These are phyloP conservation scores for Corymbia citriodora DNA, from an alignment of 441 rosid species.

Conservation along the genomic window DNA sequence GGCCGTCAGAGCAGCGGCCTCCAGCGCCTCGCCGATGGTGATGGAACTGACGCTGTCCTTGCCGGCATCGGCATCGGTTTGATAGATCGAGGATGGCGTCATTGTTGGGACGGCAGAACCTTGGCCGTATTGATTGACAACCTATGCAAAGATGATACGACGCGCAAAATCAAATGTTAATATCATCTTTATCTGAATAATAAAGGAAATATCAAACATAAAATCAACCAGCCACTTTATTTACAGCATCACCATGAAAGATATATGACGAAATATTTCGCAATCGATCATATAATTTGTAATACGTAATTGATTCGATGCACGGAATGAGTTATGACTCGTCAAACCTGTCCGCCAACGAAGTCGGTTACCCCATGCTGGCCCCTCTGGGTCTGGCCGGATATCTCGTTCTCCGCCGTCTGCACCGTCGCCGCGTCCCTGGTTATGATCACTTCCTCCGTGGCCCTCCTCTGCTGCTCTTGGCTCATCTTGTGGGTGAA, in stretches of 20 bases:
- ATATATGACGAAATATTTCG: background rate
- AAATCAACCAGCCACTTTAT: background rate
- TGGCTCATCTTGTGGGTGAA: constrained; percentile 27
- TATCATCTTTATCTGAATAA: background rate
- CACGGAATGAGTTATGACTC: too few species aligned
- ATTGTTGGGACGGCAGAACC: background rate
- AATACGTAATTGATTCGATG: too few species aligned
- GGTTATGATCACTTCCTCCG: constrained; percentile 23
- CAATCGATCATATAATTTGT: too few species aligned
- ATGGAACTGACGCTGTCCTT: constrained; percentile 21
- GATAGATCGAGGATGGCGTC: background rate
- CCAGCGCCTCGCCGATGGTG: constrained; percentile 84
- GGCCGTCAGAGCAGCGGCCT: constrained; percentile 57
- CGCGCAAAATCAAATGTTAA: background rate
- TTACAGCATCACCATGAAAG: background rate
- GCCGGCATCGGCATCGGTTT: background rate
- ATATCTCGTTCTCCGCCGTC: constrained; percentile 21
- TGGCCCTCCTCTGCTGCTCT: constrained; percentile 19
- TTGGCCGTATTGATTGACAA: constrained; percentile 13
- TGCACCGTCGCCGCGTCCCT: constrained; percentile 38
- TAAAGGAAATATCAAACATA: background rate
- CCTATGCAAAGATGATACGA: background rate
- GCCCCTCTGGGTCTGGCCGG: constrained; percentile 21
- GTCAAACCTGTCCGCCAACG: constrained; percentile 36
- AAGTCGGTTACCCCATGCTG: constrained; percentile 15